Conservation (phyloP, 164 flowering plant genomes). For the Tetrastigma voinierianum region DNA sequence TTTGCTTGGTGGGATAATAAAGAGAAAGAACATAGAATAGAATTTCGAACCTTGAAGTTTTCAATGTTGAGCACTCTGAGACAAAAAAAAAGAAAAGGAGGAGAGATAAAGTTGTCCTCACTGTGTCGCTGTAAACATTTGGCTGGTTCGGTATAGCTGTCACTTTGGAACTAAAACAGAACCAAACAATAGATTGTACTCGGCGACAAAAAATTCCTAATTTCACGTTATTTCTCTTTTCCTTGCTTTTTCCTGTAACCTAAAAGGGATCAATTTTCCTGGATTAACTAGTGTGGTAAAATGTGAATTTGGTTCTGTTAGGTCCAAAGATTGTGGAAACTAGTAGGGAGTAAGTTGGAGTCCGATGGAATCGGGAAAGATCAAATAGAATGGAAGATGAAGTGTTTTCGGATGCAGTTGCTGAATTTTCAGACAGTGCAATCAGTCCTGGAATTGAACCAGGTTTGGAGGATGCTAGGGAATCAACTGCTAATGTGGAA, state of each 20-base stretch:
- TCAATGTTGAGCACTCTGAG: neutral
- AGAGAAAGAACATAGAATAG: neutral
- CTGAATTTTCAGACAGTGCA: conserved; percentile 53
- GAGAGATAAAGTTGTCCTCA: too few relatives aligned
- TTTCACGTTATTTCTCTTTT: neutral
- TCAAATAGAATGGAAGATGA: conserved; percentile 60
- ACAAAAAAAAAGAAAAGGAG: too few relatives aligned
- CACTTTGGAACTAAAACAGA: too few relatives aligned
- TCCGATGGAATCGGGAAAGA: conserved; percentile 29
- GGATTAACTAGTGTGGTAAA: neutral
- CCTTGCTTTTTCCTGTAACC: neutral
- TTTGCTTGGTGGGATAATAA: neutral
- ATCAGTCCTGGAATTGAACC: conserved; percentile 7
- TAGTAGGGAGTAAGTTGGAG: conserved; percentile 16
- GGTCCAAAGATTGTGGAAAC: conserved; percentile 33
- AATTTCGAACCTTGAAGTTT: neutral
- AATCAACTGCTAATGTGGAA: conserved; percentile 5
- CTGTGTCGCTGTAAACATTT: too few relatives aligned
- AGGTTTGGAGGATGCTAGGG: neutral
- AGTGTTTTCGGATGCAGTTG: conserved; percentile 62
- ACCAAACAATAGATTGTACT: too few relatives aligned
- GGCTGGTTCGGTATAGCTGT: too few relatives aligned
- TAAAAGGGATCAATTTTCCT: neutral
- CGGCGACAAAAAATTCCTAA: too few relatives aligned
- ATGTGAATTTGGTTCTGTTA: conserved; percentile 17